phyloP scores from a whole-genome alignment of 495 filamentous ascomycete species.

The Xylaria acuta region DNA sequence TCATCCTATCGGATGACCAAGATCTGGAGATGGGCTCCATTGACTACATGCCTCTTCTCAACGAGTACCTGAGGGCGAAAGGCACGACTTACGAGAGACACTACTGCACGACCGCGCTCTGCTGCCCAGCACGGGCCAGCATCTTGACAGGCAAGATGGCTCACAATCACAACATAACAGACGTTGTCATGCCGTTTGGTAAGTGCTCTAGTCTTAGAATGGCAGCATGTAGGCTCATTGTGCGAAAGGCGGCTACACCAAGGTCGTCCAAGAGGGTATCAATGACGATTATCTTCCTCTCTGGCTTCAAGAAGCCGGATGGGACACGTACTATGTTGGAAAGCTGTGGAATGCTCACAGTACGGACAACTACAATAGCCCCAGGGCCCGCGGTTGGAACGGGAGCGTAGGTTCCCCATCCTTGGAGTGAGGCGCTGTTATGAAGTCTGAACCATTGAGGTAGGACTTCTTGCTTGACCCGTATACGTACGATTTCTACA shows the following conservation, averaged over 20 bases:
- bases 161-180: constrained; percentile 67
- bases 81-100: constrained; percentile 54
- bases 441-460: neutral
- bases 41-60: constrained; percentile 50
- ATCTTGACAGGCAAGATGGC: constrained; percentile 61
- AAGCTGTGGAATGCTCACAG: constrained; percentile 64
- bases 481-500: constrained; percentile 63
- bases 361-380: constrained; percentile 52
- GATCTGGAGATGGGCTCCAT: constrained; percentile 55
- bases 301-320: constrained; percentile 63
- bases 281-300: constrained; percentile 63
- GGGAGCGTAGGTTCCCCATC: constrained; percentile 20
- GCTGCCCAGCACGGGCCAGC: constrained; percentile 58
- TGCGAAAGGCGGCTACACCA: constrained; percentile 59
- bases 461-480: constrained; percentile 65
- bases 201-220: constrained; percentile 16
- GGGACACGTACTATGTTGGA: constrained; percentile 64
- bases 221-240: neutral
- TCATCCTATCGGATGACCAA: constrained; percentile 61
- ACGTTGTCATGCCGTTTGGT: constrained; percentile 59
- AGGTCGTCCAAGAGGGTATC: constrained; percentile 61
- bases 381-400: constrained; percentile 52
- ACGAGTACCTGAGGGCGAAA: constrained; percentile 43
- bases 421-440: neutral
- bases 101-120: constrained; percentile 55